A percentile compares a stretch with the other conserved stretches of the same genome.
These are phyloP conservation scores for Cutaneotrichosporon sp. DNA, from an alignment of 1,284 basidiomycete genomes.

Conservation along the genomic window DNA sequence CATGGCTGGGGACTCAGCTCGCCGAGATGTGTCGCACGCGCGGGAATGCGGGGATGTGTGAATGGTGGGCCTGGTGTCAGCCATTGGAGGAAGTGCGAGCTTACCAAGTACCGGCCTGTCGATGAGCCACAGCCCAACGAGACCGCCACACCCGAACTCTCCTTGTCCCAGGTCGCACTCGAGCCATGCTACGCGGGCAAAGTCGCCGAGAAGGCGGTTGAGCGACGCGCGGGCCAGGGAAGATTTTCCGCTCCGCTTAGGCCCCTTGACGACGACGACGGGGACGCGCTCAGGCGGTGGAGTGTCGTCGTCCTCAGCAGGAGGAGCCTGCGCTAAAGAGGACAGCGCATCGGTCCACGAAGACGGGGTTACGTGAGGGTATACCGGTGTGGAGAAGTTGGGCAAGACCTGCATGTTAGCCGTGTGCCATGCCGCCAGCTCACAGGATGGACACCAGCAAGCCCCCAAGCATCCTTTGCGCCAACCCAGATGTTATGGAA, in stretches of 20 bases:
- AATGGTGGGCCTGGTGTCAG: constrained; percentile 68
- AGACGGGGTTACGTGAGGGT: constrained; percentile 52
- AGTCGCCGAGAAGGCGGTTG: constrained; percentile 64
- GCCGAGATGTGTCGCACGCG: constrained; percentile 78
- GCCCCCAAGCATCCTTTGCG: constrained; percentile 45
- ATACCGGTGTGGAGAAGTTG: constrained; percentile 44
- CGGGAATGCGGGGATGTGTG: constrained; percentile 68
- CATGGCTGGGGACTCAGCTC: constrained; percentile 69
- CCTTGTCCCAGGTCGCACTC: constrained; percentile 92
- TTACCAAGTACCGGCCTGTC: constrained; percentile 65
- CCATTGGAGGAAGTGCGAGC: constrained; percentile 5
- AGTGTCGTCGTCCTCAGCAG: constrained; percentile 10
- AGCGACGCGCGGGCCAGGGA: constrained; percentile 70
- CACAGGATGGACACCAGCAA: constrained; percentile 59
- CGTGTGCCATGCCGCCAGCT: constrained; percentile 26
- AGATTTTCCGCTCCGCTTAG: constrained; percentile 85
- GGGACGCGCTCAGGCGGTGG: constrained; percentile 26
- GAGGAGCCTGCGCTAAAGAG: constrained; percentile 2
- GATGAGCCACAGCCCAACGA: constrained; percentile 73
- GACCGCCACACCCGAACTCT: constrained; percentile 83
- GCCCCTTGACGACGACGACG: constrained; percentile 66
- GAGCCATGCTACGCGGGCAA: constrained; percentile 73
- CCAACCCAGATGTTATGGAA: constrained; percentile 43
- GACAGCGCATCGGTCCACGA: constrained; percentile 59
- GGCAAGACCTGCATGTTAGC: constrained; percentile 28